phyloP scores from a whole-genome alignment of 2,329 filamentous ascomycete species.

The Cordyceps militaris region DNA sequence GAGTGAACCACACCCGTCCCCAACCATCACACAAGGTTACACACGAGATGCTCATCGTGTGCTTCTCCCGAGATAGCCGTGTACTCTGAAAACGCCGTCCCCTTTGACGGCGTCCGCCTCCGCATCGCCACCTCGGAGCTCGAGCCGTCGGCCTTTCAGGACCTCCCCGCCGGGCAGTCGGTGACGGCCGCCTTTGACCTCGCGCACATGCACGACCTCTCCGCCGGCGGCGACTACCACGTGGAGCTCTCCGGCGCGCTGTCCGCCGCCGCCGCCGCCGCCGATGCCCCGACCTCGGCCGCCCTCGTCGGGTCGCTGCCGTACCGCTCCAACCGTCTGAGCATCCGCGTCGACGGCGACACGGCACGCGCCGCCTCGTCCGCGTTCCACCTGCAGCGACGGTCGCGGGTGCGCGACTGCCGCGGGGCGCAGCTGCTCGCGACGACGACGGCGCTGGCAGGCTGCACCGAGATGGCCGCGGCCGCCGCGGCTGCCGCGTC shows the following conservation, averaged over 20 bases:
- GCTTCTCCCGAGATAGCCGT: not conserved
- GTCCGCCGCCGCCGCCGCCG: conserved; percentile 44
- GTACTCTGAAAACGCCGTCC: not conserved
- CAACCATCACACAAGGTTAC: no score
- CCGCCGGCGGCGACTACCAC: conserved; percentile 45
- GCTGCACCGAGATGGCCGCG: conserved; percentile 46
- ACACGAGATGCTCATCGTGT: conserved; percentile 16
- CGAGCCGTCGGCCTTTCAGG: conserved; percentile 41
- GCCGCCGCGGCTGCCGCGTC: conserved; percentile 44
- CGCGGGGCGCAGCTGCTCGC: not conserved
- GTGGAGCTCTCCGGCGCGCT: conserved; percentile 50
- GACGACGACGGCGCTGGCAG: conserved; percentile 20
- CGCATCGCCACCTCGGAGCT: conserved; percentile 37
- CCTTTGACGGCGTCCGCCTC: conserved; percentile 43
- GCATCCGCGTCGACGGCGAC: conserved; percentile 41
- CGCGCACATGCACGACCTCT: conserved; percentile 47
- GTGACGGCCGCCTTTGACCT: conserved; percentile 48
- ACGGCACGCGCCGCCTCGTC: conserved; percentile 40
- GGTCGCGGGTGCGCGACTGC: no score
- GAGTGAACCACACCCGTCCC: no score
- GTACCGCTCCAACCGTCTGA: conserved; percentile 51
- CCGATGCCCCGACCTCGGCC: no score
- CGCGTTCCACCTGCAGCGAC: conserved; percentile 37
- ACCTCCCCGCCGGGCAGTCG: conserved; percentile 40
- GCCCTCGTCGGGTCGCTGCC: conserved; percentile 48